phyloP scores from a whole-genome alignment of 1,139 yeast species.

The Waltiozyma solani region DNA sequence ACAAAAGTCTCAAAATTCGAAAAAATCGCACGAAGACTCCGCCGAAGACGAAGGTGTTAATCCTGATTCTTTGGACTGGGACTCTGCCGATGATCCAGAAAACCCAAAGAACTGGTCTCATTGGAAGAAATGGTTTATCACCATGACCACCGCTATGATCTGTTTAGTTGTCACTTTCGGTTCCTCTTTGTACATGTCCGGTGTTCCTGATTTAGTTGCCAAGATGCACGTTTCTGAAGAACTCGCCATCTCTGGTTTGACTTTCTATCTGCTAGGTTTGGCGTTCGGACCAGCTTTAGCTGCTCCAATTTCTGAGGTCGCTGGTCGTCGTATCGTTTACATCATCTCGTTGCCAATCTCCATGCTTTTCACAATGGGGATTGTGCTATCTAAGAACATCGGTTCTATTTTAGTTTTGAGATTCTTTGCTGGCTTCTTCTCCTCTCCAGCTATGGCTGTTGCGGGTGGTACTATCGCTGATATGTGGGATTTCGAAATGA shows the following conservation, averaged over 20 bases:
- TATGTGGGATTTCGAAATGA: constrained; percentile 53
- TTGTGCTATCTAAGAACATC: constrained; percentile 52
- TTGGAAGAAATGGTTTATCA: constrained; percentile 53
- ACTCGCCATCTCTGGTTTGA: constrained; percentile 53
- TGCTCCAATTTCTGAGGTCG: constrained; percentile 72
- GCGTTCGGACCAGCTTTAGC: constrained; percentile 65
- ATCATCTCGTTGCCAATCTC: constrained; percentile 50
- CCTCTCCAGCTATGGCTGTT: constrained; percentile 78
- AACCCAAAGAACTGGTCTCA: constrained; percentile 60
- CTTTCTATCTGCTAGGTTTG: constrained; percentile 62
- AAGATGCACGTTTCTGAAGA: constrained; percentile 44
- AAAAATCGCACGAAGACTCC: neutral
- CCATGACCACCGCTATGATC: constrained; percentile 50
- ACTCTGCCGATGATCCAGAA: constrained; percentile 44
- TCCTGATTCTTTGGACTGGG: constrained; percentile 47
- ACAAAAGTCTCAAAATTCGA: no score
- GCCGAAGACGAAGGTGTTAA: constrained; percentile 17
- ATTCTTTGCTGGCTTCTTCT: constrained; percentile 70
- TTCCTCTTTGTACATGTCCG: constrained; percentile 57
- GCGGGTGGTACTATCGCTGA: constrained; percentile 86
- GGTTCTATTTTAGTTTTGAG: constrained; percentile 55
- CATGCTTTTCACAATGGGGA: constrained; percentile 70
- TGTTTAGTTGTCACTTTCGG: constrained; percentile 67
- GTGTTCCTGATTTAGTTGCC: constrained; percentile 41
- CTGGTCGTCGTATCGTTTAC: constrained; percentile 62